Conservation (phyloP, 345 rosid genomes). For the Eucalyptus urophylla region DNA sequence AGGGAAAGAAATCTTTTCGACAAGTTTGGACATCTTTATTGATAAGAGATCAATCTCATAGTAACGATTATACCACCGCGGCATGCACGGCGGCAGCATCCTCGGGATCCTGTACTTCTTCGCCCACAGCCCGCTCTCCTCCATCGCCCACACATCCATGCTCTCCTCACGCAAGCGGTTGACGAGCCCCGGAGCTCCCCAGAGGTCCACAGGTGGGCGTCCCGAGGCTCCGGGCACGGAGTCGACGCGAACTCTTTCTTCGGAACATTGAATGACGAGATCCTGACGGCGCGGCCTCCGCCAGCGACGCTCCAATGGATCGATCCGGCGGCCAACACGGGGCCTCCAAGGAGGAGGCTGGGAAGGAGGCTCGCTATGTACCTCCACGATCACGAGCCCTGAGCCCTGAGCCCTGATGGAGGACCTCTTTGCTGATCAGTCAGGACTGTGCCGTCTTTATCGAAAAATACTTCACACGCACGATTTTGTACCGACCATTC, state of each 20-base stretch:
- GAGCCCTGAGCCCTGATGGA: neutral
- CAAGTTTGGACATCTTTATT: neutral
- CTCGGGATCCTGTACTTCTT: neutral
- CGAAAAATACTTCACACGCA: neutral
- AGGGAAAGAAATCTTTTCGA: neutral
- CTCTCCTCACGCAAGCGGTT: neutral
- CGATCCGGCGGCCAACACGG: neutral
- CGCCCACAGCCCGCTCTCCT: neutral
- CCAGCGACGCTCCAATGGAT: neutral
- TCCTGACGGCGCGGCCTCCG: neutral
- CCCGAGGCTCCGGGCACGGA: too few relatives aligned
- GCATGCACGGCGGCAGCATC: neutral
- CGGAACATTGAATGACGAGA: neutral
- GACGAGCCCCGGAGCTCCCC: neutral
- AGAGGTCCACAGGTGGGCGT: neutral
- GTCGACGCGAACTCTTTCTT: neutral
- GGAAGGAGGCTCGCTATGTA: neutral
- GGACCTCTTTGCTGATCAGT: neutral
- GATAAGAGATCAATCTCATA: neutral
- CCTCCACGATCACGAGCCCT: neutral
- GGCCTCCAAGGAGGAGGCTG: neutral
- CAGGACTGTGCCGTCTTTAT: neutral
- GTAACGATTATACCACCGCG: neutral
- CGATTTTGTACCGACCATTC: neutral
- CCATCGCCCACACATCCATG: neutral